Base-by-base conservation (phyloP, 768 basidiomycete genomes). In the Psilocybe azurescens region DNA sequence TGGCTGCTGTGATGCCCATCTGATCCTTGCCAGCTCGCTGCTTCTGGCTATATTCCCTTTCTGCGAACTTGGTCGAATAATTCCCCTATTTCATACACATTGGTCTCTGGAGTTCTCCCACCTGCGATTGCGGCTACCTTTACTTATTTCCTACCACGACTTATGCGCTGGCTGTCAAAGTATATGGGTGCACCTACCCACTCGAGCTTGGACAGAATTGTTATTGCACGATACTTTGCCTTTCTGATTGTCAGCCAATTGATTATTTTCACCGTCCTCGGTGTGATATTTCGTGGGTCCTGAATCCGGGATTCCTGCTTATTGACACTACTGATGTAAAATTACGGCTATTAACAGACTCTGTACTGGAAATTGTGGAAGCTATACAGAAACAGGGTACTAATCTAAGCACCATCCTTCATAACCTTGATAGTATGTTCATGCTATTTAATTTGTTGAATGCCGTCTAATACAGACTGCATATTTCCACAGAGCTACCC, bases 171-270 rank as follows among this genome's bases (percentile, higher is more conserved):
- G 79, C 74, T 93, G 69, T 91, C 90, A 63, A 87, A 89, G 69
- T 77, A 75, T 50, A 72, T 75, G 76, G 75, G 78, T n/a, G 76
- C 81, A 54, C 70, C 79, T 48, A 90, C 86, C 0, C 80, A 84
- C 56, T 85, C 89, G 3, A 79, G 86, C 32, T 79, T 92, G 48
- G 94, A 95, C 65, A 85, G 92, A 29, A 86, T 88, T 33, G 91
- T 94, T 56, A 82, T 92, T 28, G 90, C 89, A 13, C 86, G 91
- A 28, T 95, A 94, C 75, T 95, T 88, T 68, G 84, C 90, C 6
- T 95, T 96, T 81, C 79, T 94, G 70, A 84, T 95, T 62, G 86
- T 93, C 71, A 91, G 90, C 56, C 93, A 95, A 72, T 74, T 96
- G 70, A 78, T 95, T 61, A 84, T 95, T 71, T 96, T 95, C 77